phyloP scores from a whole-genome alignment of 2,329 filamentous ascomycete genomes.

The Capronia coronata region DNA sequence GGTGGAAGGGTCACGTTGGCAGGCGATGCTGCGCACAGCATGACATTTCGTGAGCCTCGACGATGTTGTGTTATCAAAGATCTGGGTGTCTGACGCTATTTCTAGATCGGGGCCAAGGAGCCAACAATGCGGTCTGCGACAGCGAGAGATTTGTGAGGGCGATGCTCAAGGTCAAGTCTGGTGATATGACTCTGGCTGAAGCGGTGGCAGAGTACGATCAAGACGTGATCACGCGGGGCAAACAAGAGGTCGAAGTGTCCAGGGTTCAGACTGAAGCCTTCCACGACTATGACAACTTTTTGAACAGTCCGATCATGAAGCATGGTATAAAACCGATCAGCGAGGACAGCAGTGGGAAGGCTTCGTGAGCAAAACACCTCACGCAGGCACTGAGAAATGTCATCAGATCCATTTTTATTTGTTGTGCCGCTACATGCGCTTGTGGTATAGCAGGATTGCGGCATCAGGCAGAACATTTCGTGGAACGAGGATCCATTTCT shows the following conservation, averaged over 20 bases:
- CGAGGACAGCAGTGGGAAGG: slow-evolving; percentile 3
- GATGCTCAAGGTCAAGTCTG: slow-evolving; percentile 20
- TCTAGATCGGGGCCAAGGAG: slow-evolving; percentile 24
- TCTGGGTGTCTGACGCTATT: slow-evolving; percentile 41
- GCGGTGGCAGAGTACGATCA: slow-evolving; percentile 21
- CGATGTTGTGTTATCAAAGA: slow-evolving; percentile 29
- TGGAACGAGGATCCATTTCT: no score
- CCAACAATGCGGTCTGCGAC: slow-evolving; percentile 24
- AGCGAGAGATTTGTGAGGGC: slow-evolving; percentile 19
- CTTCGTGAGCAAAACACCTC: slow-evolving; percentile 1
- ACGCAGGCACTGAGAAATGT: no score
- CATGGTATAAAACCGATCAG: slow-evolving; percentile 20
- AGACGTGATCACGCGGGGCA: slow-evolving; percentile 18
- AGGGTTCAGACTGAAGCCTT: slow-evolving; percentile 19
- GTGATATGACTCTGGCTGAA: slow-evolving; percentile 13
- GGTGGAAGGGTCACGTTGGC: slow-evolving; percentile 42
- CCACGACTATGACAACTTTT: slow-evolving; percentile 19
- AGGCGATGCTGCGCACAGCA: slow-evolving; percentile 56
- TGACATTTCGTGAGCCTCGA: slow-evolving; percentile 30
- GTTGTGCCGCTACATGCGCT: no score
- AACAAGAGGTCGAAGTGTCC: slow-evolving; percentile 21
- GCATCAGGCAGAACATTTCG: no score
- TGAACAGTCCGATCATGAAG: slow-evolving; percentile 22
- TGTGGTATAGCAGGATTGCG: no score
- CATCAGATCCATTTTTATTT: no score